Evolutionary conservation across 2,329 filamentous ascomycete genomes (phyloP), one percentile per base, ranked within the genome.

Genomic region (Graphilbum ipis-grandicollis): DNA sequence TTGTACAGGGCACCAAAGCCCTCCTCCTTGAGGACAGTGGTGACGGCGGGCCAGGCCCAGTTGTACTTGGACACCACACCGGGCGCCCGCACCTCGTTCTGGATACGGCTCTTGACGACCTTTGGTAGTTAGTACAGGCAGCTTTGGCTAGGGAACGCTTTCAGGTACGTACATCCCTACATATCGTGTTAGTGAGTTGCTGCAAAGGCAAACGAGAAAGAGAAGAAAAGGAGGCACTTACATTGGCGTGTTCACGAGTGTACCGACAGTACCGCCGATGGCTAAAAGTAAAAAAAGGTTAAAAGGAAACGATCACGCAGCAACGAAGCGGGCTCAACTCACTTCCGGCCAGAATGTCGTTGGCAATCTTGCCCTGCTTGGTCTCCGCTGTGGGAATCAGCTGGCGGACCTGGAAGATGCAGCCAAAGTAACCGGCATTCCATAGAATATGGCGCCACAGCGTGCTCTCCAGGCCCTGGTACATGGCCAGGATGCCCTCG

Each of bases 391-490:
- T 69, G 43, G 90, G 90, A 33, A 98, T 61, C 47, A 94, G 65
- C 42, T 74, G 71, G 54, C 86, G 80, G 44, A 96, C 83, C 62
- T 98, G 90, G 75, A 92, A 93, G 56, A 98, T 98, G 60, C 85
- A 92, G 52, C 90, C 90, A 57, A 98, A 98, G 70, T 93, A 94
- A 41, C 86, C 88, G 13, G 81, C 75, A 60, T 94, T 94, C 86
- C 86, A 94, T 41, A 68, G 59, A 39, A 68, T 53, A 48, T 98
- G 90, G 44, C 90, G 77, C 90, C 90, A 98, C 63, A 96, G 65
- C 39, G 90, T 98, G 43, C 81, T 88, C 65, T 98, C 90, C 34
- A 98, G 75, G 39, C 90, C 90, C 58, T 96, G 92, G 69, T 96
- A 98, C 54, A 98, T 68, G 41, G 88, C 83, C 44, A 96, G 66